Conservation (phyloP, 116 monocot species). For the Trichopus zeylanicus region DNA sequence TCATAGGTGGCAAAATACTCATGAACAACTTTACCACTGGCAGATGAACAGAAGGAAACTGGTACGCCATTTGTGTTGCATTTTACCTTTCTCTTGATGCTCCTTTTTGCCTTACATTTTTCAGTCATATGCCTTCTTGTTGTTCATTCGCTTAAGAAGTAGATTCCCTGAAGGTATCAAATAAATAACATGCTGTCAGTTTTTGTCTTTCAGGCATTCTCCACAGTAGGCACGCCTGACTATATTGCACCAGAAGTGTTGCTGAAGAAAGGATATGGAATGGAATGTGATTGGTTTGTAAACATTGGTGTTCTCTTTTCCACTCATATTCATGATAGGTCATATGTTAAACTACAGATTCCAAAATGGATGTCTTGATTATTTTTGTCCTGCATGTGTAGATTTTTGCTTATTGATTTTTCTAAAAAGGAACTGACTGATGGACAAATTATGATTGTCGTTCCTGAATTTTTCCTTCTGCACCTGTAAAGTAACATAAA, state of each 20-base stretch:
- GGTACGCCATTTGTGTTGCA: conserved; percentile 22
- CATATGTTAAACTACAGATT: too few relatives aligned
- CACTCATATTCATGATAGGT: too few relatives aligned
- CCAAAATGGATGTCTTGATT: too few relatives aligned
- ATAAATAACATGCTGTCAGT: background rate
- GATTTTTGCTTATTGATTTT: too few relatives aligned
- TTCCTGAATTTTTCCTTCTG: too few relatives aligned
- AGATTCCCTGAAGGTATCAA: background rate
- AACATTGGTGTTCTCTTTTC: background rate
- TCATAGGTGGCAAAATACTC: conserved; percentile 66
- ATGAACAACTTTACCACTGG: conserved; percentile 92
- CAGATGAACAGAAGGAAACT: conserved; percentile 79
- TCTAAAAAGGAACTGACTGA: too few relatives aligned
- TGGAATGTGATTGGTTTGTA: conserved; percentile 98
- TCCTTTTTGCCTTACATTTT: background rate
- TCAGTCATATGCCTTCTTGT: background rate
- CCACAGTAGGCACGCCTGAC: conserved; percentile 96
- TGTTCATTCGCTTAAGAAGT: background rate
- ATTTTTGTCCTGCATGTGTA: too few relatives aligned
- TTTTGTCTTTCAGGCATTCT: conserved; percentile 70
- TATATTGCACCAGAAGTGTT: conserved; percentile 97
- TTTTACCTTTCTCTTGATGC: background rate
- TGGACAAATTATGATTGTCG: too few relatives aligned
- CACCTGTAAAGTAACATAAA: too few relatives aligned
- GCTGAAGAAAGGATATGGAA: conserved; percentile 97